These are phyloP conservation scores for Candida morakotiae DNA, from an alignment of 805 yeast species.

Conservation along the genomic window DNA sequence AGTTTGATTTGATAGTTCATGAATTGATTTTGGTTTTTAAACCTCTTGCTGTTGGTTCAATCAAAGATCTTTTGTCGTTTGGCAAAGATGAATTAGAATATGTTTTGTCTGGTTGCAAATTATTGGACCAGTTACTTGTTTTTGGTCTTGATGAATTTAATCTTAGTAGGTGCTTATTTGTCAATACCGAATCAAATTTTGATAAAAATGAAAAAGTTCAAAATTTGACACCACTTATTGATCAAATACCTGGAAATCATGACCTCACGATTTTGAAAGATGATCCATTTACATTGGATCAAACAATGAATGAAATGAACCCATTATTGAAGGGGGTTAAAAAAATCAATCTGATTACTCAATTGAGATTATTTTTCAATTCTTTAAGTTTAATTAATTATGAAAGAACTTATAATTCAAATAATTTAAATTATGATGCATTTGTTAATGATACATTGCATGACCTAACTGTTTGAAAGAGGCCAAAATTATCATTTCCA, in stretches of 20 bases:
- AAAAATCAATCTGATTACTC: conserved; percentile 35
- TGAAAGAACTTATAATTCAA: conserved; percentile 59
- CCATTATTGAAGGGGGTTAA: conserved; percentile 48
- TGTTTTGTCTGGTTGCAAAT: conserved; percentile 62
- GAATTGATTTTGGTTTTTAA: conserved; percentile 53
- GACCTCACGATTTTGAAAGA: conserved; percentile 29
- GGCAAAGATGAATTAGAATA: conserved; percentile 35
- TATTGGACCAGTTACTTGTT: conserved; percentile 70
- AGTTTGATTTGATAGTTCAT: conserved; percentile 68
- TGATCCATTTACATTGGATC: conserved; percentile 34
- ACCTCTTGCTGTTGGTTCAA: conserved; percentile 21
- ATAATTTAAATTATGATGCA: conserved; percentile 23
- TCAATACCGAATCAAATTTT: conserved; percentile 63
- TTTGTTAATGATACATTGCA: conserved; percentile 54
- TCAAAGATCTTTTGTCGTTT: conserved; percentile 23
- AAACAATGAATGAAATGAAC: conserved; percentile 21
- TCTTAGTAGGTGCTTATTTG: conserved; percentile 79
- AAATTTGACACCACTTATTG: conserved; percentile 35
- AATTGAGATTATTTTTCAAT: conserved; percentile 62
- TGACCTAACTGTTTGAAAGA: conserved; percentile 37
- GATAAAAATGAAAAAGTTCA: conserved; percentile 30
- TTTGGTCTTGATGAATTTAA: conserved; percentile 75
- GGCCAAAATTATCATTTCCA: too few species aligned
- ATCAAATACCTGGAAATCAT: conserved; percentile 36
- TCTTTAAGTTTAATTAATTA: conserved; percentile 60